Evolutionary conservation across 179 eudicot species (phyloP).

Genomic region (Beta lomatogona): DNA sequence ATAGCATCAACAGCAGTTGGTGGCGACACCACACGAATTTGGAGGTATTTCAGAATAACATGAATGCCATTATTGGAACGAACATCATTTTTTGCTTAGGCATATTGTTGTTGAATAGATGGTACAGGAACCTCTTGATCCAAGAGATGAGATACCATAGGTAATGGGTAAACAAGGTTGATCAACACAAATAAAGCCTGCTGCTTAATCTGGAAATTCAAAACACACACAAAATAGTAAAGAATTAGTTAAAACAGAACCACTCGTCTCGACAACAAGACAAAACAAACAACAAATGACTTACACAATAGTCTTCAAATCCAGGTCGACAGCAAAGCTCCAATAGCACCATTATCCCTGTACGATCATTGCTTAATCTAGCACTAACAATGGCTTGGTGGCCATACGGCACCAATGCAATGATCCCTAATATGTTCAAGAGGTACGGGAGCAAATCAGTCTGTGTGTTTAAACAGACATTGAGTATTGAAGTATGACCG

Average conservation of each 20-base stretch:
- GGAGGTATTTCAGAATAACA: conserved; percentile 85
- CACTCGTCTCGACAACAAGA: not conserved
- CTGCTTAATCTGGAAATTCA: conserved; percentile 70
- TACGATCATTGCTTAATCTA: conserved; percentile 75
- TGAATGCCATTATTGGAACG: conserved; percentile 93
- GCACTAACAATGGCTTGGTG: conserved; percentile 77
- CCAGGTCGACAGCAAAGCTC: conserved; percentile 91
- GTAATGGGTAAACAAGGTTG: conserved; percentile 96
- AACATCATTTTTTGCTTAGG: conserved; percentile 91
- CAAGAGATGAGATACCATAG: conserved; percentile 58
- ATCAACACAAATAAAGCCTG: conserved; percentile 82
- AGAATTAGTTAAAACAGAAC: not conserved
- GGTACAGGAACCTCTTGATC: conserved; percentile 44
- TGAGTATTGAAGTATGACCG: too few species aligned
- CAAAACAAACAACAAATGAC: conserved; percentile 7
- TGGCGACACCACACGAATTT: conserved; percentile 70
- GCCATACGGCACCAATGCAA: conserved; percentile 77
- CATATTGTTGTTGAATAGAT: conserved; percentile 64
- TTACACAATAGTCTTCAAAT: conserved; percentile 82
- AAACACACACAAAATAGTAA: conserved; percentile 15
- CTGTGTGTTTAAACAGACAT: too few species aligned
- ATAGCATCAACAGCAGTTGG: conserved; percentile 81
- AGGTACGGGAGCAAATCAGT: too few species aligned
- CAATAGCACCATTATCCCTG: conserved; percentile 85
- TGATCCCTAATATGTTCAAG: conserved; percentile 27